These are phyloP conservation scores for Aspergillus phoenicis DNA, from an alignment of 2,329 filamentous ascomycete species.

Conservation along the genomic window DNA sequence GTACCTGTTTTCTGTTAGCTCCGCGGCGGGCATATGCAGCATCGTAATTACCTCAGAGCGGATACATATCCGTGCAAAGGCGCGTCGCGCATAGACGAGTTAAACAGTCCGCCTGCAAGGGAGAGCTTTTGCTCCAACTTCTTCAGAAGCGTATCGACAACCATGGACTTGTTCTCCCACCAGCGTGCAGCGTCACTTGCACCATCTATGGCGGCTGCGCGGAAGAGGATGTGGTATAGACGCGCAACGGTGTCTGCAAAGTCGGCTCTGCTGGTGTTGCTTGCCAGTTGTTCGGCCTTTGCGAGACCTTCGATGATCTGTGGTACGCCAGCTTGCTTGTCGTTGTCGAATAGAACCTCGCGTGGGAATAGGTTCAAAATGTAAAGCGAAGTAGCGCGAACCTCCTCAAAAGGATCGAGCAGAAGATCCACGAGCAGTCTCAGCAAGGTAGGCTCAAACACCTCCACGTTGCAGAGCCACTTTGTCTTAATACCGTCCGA, in stretches of 20 bases:
- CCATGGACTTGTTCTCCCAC: conserved; percentile 44
- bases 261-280: conserved; percentile 76
- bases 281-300: conserved; percentile 42
- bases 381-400: conserved; percentile 61
- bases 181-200: conserved; percentile 22
- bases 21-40: background rate
- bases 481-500: conserved; percentile 49
- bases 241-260: conserved; percentile 90
- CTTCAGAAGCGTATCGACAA: conserved; percentile 62
- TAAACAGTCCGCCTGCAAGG: conserved; percentile 66
- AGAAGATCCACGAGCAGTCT: conserved; percentile 74
- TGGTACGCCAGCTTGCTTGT: conserved; percentile 14
- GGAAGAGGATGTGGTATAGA: conserved; percentile 69
- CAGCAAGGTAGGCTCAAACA: conserved; percentile 44
- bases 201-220: conserved; percentile 51
- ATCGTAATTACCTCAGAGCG: conserved; percentile 57
- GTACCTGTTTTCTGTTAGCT: conserved; percentile 40
- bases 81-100: conserved; percentile 64
- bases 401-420: conserved; percentile 90
- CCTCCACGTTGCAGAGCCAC: conserved; percentile 54
- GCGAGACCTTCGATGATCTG: conserved; percentile 36
- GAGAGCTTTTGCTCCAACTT: conserved; percentile 67
- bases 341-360: conserved; percentile 28
- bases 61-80: conserved; percentile 73
- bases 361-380: conserved; percentile 47